Conservation (phyloP, 345 rosid genomes). For the Rhodomyrtus tomentosa region DNA sequence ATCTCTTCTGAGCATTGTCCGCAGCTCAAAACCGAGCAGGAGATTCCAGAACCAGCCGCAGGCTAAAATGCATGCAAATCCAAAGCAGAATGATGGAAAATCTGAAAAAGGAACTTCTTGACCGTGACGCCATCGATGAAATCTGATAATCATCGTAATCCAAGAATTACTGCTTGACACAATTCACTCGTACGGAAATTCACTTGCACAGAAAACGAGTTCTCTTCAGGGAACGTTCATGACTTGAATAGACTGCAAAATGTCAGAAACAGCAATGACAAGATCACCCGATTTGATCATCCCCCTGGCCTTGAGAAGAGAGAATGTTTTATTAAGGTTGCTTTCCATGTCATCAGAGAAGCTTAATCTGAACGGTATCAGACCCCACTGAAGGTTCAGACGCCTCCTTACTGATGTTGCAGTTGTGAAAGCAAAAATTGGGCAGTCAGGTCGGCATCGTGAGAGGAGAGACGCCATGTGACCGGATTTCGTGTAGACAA, state of each 20-base stretch:
- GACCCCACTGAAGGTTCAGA: constrained; percentile 94
- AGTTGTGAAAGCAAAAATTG: constrained; percentile 87
- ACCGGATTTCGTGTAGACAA: constrained; percentile 85
- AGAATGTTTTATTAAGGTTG: constrained; percentile 85
- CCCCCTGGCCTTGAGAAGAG: constrained; percentile 89
- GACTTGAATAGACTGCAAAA: constrained; percentile 93
- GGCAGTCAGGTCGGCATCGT: constrained; percentile 96
- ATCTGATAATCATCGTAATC: background rate
- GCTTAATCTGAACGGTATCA: constrained; percentile 92
- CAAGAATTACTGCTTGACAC: background rate
- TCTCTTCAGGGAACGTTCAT: constrained; percentile 69
- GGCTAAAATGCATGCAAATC: background rate
- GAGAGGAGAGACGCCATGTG: constrained; percentile 95
- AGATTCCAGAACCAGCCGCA: background rate
- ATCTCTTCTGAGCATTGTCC: background rate
- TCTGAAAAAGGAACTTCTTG: background rate
- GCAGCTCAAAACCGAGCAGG: background rate
- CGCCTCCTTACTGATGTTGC: constrained; percentile 74
- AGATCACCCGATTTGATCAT: constrained; percentile 98
- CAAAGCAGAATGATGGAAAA: background rate
- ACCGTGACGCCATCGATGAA: background rate
- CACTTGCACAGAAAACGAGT: background rate
- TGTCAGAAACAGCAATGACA: constrained; percentile 89
- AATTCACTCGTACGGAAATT: background rate
- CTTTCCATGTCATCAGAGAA: constrained; percentile 92